Evolutionary conservation across 169 alveolate genomes (phyloP), one percentile per base, ranked within the genome.

Genomic region (Blepharisma undulans): DNA sequence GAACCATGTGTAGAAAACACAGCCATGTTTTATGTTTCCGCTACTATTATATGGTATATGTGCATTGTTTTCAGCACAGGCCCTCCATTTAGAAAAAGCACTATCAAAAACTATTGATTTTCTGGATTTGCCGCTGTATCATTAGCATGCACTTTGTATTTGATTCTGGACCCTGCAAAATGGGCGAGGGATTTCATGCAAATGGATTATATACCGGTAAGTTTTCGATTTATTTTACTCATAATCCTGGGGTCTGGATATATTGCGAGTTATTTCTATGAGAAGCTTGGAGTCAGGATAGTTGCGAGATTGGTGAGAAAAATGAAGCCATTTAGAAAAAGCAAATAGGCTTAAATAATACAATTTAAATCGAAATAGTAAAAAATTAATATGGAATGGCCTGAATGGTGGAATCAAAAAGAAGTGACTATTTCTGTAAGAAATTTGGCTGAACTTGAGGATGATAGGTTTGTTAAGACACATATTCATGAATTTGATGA

Each of bases 31-130:
- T 25, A 33, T 4, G 36, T 84, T 25, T 25, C 61, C 10, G 34
- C 78, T 8, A 4, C 36, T 8, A n/a, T 33, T 33, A n/a, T 36
- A 10, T 25, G 34, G 60, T 25, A n/a, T 22, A 33, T 86, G 27
- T 60, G 84, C 84, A 61, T 72, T 19, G 66, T 29, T 10, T 86
- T 71, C 33, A 71, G 84, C 27, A 86, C 34, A 6, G 91, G 91
- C 61, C 27, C 34, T 1, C 91, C 91, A 6, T 86, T 71, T 22
- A 86, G 91, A 72, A n/a, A 86, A 86, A n/a, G 84, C 34, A n/a
- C 66, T 18, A 66, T 12, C 22, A 86, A 27, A 72, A 86, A 86
- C 22, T 48, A 48, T 48, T 48, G 66, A 48, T 48, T 48, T 48
- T 10, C 66, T 48, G 66, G 66, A 48, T 48, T 48, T 48, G 66